Conservation (phyloP, 176 grass and related monocot species). For the Ampelocalamus luodianensis region DNA sequence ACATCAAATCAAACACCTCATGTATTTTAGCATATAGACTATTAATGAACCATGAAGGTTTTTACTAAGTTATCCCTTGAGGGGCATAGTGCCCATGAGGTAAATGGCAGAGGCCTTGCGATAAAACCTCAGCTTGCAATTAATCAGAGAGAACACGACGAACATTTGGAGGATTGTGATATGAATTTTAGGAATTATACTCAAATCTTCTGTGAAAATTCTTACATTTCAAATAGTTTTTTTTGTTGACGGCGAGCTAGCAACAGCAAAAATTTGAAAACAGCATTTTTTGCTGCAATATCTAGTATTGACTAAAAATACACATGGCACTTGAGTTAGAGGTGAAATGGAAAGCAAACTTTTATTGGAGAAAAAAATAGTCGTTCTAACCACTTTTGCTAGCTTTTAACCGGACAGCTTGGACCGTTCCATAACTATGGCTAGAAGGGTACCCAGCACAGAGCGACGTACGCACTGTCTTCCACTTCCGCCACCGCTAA, state of each 20-base stretch:
- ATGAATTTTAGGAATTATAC: neutral
- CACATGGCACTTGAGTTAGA: neutral
- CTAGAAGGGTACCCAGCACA: neutral
- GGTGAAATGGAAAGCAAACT: neutral
- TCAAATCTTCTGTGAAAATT: neutral
- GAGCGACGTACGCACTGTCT: neutral
- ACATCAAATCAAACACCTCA: neutral
- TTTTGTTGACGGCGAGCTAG: neutral
- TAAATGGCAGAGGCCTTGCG: neutral
- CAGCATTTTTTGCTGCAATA: neutral
- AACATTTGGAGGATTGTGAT: neutral
- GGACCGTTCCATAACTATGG: neutral
- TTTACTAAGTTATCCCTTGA: neutral
- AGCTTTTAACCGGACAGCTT: neutral
- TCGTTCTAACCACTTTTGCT: neutral
- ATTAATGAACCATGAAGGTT: neutral
- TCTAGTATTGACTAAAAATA: neutral
- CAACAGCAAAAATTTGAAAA: neutral
- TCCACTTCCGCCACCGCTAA: slow-evolving; percentile 23
- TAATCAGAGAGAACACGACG: neutral
- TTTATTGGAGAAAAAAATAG: neutral
- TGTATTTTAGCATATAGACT: neutral
- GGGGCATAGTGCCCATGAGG: neutral
- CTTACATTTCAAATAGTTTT: neutral
- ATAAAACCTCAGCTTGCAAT: neutral